Percentiles rank a stretch among this genome's conserved stretches.
Conservation (phyloP, 805 yeast genomes). For the Pichia exigua region DNA sequence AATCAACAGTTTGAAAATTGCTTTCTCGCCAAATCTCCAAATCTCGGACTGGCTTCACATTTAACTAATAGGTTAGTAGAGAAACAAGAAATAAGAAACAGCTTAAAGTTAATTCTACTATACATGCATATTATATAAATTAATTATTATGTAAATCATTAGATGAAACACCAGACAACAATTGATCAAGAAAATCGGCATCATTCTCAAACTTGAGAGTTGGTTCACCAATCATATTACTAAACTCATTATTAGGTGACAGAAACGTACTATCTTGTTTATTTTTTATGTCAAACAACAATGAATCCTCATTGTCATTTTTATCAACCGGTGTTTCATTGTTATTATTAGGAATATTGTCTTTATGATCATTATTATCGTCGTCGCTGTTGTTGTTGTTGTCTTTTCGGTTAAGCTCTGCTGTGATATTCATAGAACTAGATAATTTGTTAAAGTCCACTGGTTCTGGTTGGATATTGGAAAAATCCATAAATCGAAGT, state of each 20-base stretch:
- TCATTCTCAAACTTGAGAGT: constrained; percentile 4
- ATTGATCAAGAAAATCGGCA: constrained; percentile 11
- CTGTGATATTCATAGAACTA: neutral
- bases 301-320: neutral
- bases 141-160: neutral
- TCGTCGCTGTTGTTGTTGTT: neutral
- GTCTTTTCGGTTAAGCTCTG: neutral
- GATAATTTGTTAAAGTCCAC: constrained; percentile 5
- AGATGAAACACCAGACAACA: constrained; percentile 9
- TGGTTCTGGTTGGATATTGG: constrained; percentile 2
- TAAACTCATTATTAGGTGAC: neutral
- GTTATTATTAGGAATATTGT: neutral
- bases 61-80: no score
- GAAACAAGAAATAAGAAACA: neutral
- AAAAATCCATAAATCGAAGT: constrained; percentile 7
- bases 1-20: no score
- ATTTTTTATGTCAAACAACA: neutral
- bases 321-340: neutral
- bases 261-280: neutral
- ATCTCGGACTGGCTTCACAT: neutral
- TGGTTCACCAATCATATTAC: constrained; percentile 1
- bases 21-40: neutral
- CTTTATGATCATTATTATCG: neutral
- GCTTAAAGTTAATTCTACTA: neutral
- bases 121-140: neutral